Conservation (phyloP, 352 stramenopile species). For the Hyaloperonospora arabidopsidis region DNA sequence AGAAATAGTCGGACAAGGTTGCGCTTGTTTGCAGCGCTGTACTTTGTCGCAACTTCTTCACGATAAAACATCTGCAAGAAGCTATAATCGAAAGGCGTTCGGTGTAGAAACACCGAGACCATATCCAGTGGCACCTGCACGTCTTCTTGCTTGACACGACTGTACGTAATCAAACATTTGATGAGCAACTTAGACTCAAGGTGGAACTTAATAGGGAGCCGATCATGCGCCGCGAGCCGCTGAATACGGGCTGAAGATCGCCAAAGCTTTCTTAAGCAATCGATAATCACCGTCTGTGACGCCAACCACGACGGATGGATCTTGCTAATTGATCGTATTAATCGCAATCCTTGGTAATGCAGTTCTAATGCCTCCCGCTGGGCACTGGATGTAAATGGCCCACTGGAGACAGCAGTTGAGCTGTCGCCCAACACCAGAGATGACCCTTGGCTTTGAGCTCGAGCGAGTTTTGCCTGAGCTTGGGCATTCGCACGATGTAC, state of each 20-base stretch:
- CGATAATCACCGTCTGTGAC: constrained; percentile 82
- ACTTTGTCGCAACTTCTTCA: constrained; percentile 69
- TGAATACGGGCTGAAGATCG: constrained; percentile 76
- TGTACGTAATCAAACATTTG: constrained; percentile 93
- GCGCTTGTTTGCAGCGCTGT: constrained; percentile 62
- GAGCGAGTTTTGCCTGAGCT: constrained; percentile 79
- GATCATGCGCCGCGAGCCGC: constrained; percentile 59
- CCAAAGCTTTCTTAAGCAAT: constrained; percentile 93
- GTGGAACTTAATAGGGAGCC: constrained; percentile 87
- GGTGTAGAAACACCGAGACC: constrained; percentile 91
- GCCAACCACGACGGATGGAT: constrained; percentile 87
- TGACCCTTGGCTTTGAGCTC: constrained; percentile 53
- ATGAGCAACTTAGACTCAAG: constrained; percentile 92
- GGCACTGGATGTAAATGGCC: constrained; percentile 61
- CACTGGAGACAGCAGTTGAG: constrained; percentile 14
- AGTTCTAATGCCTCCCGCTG: constrained; percentile 90
- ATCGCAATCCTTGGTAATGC: constrained; percentile 89
- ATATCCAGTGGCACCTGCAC: constrained; percentile 95
- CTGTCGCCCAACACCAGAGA: constrained; percentile 24
- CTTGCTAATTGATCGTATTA: constrained; percentile 88
- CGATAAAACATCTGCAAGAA: constrained; percentile 89
- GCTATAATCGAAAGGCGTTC: constrained; percentile 89
- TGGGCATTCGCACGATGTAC: constrained; percentile 82
- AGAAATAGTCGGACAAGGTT: constrained; percentile 87
- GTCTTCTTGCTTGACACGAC: constrained; percentile 86